Evolutionary conservation across 345 rosid genomes (phyloP), one percentile per base, ranked within the genome.

Genomic region (Euphorbia pulcherrima): DNA sequence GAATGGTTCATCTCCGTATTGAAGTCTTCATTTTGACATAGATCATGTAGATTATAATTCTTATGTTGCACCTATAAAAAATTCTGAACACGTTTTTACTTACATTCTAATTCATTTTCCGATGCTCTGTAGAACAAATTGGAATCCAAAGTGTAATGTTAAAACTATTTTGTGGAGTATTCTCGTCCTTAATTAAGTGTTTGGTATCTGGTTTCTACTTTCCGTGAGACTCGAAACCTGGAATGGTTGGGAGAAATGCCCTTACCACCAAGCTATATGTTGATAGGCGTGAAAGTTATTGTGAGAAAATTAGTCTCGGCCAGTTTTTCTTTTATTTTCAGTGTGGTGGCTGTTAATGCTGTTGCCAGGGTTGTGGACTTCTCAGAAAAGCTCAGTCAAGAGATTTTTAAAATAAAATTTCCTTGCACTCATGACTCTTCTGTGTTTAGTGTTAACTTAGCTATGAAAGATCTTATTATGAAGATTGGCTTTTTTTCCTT

Each of bases 401-500:
- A 48, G 64, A 61, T 40, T 33, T 33, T 33, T 33, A 33, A 2
- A 2, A 33, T 33, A n/a, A 8, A 3, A 24, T 46, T 21, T 44
- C 30, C 33, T 13, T 14, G 37, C 47, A 23, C 12, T 28, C 69
- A n/a, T 58, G 16, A n/a, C n/a, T n/a, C n/a, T n/a, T n/a, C n/a
- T n/a, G n/a, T n/a, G n/a, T n/a, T n/a, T n/a, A n/a, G 24, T 28
- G 64, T 30, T 60, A 37, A 64, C 33, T 76, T n/a, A 23, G 20
- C 20, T 30, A 52, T 27, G 18, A 51, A 20, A 6, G 5, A 20
- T 41, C 20, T 9, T 11, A 11, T 17, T 37, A 24, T 14, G 20
- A 26, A 17, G 39, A 3, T 47, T 30, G 3, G 44, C 21, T 28
- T 8, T 41, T 23, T 20, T 20, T 5, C 0, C 1, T 46, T 21